Evolutionary conservation across 73 alveolate genomes (phyloP).

Genomic region (Diophrys sp.): DNA sequence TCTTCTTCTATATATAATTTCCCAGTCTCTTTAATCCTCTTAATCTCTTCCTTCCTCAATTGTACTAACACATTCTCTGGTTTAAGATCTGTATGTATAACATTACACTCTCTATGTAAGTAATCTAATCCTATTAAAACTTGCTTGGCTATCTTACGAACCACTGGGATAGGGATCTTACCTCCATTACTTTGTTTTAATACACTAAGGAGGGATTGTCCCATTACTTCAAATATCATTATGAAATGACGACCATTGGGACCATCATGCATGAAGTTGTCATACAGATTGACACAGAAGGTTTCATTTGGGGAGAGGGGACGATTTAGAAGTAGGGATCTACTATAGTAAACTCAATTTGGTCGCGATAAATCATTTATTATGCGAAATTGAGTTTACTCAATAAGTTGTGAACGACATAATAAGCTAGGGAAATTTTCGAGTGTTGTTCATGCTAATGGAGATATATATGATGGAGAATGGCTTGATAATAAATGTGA

Average conservation of each 20-base stretch:
- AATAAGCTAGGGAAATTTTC: not conserved
- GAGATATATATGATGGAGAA: too few species aligned
- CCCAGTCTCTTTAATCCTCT: slow-evolving; percentile 42
- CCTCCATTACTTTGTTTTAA: slow-evolving; percentile 75
- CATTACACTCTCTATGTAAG: slow-evolving; percentile 88
- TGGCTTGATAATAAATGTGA: too few species aligned
- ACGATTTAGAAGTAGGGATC: too few species aligned
- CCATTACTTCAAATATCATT: slow-evolving; percentile 88
- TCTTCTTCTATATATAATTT: too few species aligned
- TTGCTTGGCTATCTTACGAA: slow-evolving; percentile 85
- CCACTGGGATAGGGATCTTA: slow-evolving; percentile 61
- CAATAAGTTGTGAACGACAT: too few species aligned
- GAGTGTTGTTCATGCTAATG: too few species aligned
- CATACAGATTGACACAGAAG: slow-evolving; percentile 87
- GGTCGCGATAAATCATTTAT: too few species aligned
- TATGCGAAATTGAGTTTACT: too few species aligned
- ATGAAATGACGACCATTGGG: slow-evolving; percentile 85
- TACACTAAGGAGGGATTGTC: slow-evolving; percentile 79
- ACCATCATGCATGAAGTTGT: slow-evolving; percentile 82
- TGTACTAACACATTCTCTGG: slow-evolving; percentile 93
- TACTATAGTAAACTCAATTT: too few species aligned
- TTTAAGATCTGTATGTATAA: slow-evolving; percentile 94
- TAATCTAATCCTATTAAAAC: slow-evolving; percentile 95
- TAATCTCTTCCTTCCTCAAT: slow-evolving; percentile 70
- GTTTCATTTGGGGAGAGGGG: too few species aligned